These are phyloP conservation scores for Trametes polyzona DNA, from an alignment of 1,284 basidiomycete genomes.

Conservation along the genomic window DNA sequence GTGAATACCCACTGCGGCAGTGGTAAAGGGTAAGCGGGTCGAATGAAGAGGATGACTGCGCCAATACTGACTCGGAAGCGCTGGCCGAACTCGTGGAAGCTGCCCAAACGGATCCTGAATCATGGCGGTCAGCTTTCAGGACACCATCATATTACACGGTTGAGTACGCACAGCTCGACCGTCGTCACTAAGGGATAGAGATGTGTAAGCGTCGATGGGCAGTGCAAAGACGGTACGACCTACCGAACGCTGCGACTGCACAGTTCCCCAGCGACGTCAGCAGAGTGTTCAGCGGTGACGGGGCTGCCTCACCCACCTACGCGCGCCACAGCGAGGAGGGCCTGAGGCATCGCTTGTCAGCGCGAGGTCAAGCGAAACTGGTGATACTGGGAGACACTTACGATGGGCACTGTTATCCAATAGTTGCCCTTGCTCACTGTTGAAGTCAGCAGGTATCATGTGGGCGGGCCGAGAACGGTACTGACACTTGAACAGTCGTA, in stretches of 20 bases:
- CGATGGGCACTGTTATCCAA: conserved; percentile 26
- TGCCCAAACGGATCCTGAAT: conserved; percentile 21
- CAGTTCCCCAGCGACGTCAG: background rate
- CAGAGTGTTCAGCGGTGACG: no score
- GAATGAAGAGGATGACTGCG: background rate
- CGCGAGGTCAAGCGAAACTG: background rate
- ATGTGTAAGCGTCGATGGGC: background rate
- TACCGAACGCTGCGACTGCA: conserved; percentile 9
- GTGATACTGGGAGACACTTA: conserved; percentile 4
- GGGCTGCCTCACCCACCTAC: conserved; percentile 12
- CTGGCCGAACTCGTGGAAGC: conserved; percentile 23
- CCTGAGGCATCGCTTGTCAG: conserved; percentile 1
- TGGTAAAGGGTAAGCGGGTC: conserved; percentile 2
- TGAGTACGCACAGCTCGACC: conserved; percentile 19
- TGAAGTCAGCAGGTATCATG: background rate
- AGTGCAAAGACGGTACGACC: background rate
- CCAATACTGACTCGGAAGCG: conserved; percentile 19
- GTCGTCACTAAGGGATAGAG: conserved; percentile 19
- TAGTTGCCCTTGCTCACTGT: conserved; percentile 34
- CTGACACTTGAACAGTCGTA: conserved; percentile 28
- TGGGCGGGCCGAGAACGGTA: background rate
- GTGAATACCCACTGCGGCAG: conserved; percentile 28
- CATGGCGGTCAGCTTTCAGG: background rate
- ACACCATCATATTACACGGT: background rate
- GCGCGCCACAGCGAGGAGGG: conserved; percentile 20